phyloP scores from a whole-genome alignment of 2,329 filamentous ascomycete genomes.

The Cytospora chrysosperma region DNA sequence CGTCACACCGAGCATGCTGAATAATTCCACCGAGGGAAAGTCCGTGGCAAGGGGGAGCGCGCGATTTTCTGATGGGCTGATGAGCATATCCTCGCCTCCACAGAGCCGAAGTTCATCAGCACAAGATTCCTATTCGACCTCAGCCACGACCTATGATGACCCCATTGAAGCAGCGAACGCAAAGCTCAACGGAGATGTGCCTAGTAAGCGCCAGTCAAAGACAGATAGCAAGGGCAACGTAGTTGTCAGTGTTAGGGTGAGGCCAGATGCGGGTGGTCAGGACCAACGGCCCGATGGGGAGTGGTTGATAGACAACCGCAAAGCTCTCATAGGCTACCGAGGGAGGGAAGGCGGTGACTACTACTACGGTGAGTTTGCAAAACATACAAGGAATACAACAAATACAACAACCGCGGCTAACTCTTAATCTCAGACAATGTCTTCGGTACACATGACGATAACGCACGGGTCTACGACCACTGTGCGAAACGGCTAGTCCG shows the following conservation, averaged over 20 bases:
- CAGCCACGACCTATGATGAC: constrained; percentile 85
- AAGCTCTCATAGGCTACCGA: constrained; percentile 76
- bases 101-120: constrained; percentile 91
- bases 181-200: constrained; percentile 32
- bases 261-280: constrained; percentile 72
- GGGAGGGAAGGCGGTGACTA: constrained; percentile 93
- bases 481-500: constrained; percentile 91
- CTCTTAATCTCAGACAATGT: constrained; percentile 72
- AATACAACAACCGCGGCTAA: constrained; percentile 17
- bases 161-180: constrained; percentile 54
- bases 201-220: constrained; percentile 52
- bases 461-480: constrained; percentile 91
- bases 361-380: constrained; percentile 70
- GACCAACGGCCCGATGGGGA: constrained; percentile 70
- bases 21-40: constrained; percentile 75
- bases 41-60: constrained; percentile 62
- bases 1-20: constrained; percentile 71
- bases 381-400: background rate
- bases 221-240: constrained; percentile 88
- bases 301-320: constrained; percentile 87
- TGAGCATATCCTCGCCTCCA: constrained; percentile 77
- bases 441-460: constrained; percentile 90
- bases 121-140: constrained; percentile 89
- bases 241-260: constrained; percentile 88
- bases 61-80: constrained; percentile 70